Evolutionary conservation across 2,329 filamentous ascomycete genomes (phyloP), one percentile per base, ranked within the genome.

Genomic region (Aspergillus fumigatus): DNA sequence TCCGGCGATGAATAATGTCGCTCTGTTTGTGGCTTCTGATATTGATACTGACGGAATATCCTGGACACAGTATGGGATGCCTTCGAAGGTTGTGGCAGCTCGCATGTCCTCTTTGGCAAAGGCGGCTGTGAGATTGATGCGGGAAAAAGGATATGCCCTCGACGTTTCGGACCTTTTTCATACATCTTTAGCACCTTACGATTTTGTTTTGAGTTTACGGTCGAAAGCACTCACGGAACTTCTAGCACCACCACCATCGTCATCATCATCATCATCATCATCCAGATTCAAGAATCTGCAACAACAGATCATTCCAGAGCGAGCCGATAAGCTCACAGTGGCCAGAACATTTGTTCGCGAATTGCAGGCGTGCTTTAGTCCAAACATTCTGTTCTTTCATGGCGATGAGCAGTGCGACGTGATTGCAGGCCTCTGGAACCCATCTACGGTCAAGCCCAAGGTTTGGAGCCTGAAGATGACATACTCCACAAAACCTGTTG

Each of bases 21-120:
- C 88, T 19, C 77, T 97, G 41, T 89, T 97, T 67, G 88, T 88
- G 3, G 91, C 91, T 2, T 92, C 90, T 0, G 88, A 89, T 53
- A 78, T 89, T 60, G 92, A 97, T 65, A 75, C 78, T 4, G 88
- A 88, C 38, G 94, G 94, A 3, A 84, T 87, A 8, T 88, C 88
- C 0, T 97, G 91, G 82, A 96, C 88, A 0, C 83, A 91, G 51
- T 82, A 82, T 54, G 78, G 73, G 17, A 73, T 80, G 38, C 92
- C 93, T 0, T 85, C 88, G 11, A 92, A 89, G 70, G 89, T 97
- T 50, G 85, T 93, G 27, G 93, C 92, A 11, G 84, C 87, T 14
- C 86, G 94, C 41, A 88, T 97, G 82, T 92, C 89, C 0, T 84
- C 84, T 3, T 79, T 99, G 1, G 90, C 93, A 6, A 87, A 88